Percentiles rank a stretch among this genome's conserved stretches.
These are phyloP conservation scores for Fusarium illudens DNA, from an alignment of 2,329 filamentous ascomycete species.

Conservation along the genomic window DNA sequence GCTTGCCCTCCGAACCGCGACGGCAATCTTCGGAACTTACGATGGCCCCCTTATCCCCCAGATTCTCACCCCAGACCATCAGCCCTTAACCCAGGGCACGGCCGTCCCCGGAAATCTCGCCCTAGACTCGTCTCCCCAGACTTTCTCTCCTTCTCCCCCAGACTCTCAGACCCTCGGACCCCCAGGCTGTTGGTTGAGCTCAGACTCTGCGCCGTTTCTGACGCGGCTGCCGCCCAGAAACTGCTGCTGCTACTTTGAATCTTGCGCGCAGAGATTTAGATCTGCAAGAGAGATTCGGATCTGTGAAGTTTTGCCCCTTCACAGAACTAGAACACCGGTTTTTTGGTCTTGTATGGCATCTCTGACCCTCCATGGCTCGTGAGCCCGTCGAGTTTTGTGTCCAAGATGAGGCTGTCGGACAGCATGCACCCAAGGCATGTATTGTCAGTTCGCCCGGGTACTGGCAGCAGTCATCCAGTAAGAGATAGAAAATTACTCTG, in stretches of 20 bases:
- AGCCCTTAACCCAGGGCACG: neutral
- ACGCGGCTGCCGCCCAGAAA: neutral
- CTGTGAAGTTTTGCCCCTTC: neutral
- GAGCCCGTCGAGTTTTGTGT: neutral
- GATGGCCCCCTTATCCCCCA: slow-evolving; percentile 9
- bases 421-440: neutral
- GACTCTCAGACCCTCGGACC: neutral
- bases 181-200: neutral
- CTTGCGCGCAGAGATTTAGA: neutral
- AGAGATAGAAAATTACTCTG: neutral
- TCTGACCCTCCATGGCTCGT: neutral
- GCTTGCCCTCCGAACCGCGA: neutral
- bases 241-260: neutral
- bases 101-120: neutral
- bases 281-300: neutral
- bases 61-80: slow-evolving; percentile 22
- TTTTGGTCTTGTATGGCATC: neutral
- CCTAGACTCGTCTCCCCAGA: neutral
- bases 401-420: neutral
- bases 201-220: neutral
- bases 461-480: neutral
- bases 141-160: neutral
- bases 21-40: slow-evolving; percentile 19
- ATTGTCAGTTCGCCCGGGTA: neutral
- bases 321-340: neutral